A percentile compares a stretch with the other conserved stretches of the same genome.
These are phyloP conservation scores for Fraxinus ornus DNA, from an alignment of 305 asterid species.

Conservation along the genomic window DNA sequence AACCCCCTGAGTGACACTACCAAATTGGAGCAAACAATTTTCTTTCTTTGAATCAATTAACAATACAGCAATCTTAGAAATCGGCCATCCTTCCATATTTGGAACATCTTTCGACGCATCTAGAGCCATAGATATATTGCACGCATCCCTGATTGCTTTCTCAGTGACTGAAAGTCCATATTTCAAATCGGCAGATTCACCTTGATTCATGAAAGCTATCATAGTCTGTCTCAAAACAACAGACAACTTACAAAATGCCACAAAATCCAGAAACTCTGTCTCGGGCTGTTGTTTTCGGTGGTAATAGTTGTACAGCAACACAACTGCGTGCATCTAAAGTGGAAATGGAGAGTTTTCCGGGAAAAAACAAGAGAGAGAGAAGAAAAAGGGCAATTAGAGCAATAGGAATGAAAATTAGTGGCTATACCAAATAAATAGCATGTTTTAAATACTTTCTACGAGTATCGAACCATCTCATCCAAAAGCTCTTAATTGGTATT, in stretches of 20 bases:
- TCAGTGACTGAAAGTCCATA: conserved; percentile 52
- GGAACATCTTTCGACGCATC: conserved; percentile 46
- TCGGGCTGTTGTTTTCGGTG: conserved; percentile 54
- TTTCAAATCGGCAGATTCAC: conserved; percentile 17
- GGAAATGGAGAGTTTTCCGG: neutral
- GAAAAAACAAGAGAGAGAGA: neutral
- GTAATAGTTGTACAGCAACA: conserved; percentile 78
- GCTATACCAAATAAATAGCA: neutral
- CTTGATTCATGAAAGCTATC: conserved; percentile 44
- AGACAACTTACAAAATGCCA: conserved; percentile 52
- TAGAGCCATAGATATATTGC: conserved; percentile 48
- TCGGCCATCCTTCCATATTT: conserved; percentile 38
- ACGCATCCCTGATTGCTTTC: conserved; percentile 60
- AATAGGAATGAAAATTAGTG: neutral
- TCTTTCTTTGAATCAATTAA: conserved; percentile 52
- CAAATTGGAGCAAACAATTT: conserved; percentile 44
- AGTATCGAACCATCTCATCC: neutral
- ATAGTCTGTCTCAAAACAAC: conserved; percentile 39
- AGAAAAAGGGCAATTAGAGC: conserved; percentile 18
- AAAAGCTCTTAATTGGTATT: neutral
- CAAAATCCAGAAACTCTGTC: conserved; percentile 41
- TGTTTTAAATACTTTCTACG: neutral
- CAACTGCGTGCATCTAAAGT: conserved; percentile 72
- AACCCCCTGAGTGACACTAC: conserved; percentile 49
- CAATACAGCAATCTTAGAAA: conserved; percentile 57